These are phyloP conservation scores for Sparassis latifolia DNA, from an alignment of 1,284 basidiomycete genomes.

Conservation along the genomic window DNA sequence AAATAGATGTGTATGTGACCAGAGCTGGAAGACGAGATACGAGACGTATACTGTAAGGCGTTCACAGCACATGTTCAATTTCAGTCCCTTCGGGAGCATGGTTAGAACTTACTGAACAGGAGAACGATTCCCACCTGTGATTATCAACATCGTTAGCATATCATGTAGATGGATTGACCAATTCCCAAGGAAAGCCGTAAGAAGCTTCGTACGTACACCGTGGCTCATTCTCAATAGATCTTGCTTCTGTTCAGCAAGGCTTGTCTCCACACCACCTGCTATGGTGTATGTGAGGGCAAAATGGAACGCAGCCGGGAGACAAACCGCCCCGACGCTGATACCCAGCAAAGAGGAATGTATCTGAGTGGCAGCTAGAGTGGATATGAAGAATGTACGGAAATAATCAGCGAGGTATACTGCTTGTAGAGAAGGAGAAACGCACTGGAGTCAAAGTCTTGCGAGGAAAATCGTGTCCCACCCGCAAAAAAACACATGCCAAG, in stretches of 20 bases:
- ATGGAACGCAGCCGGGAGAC: slow-evolving; percentile 76
- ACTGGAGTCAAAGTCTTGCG: slow-evolving; percentile 75
- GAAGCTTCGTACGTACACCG: slow-evolving; percentile 45
- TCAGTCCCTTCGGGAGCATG: neutral
- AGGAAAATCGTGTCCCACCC: slow-evolving; percentile 70
- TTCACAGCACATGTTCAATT: neutral
- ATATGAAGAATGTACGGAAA: neutral
- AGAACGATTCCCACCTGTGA: slow-evolving; percentile 61
- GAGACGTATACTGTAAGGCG: slow-evolving; percentile 53
- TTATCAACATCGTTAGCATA: neutral
- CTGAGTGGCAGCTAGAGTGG: slow-evolving; percentile 58
- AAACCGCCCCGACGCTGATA: slow-evolving; percentile 72
- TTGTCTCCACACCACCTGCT: slow-evolving; percentile 17
- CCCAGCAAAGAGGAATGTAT: slow-evolving; percentile 79
- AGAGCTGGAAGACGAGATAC: slow-evolving; percentile 84
- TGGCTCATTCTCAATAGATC: slow-evolving; percentile 81
- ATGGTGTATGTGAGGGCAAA: slow-evolving; percentile 44
- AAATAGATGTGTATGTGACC: slow-evolving; percentile 81
- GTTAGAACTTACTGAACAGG: slow-evolving; percentile 47
- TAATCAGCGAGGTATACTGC: neutral
- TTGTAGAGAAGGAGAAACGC: slow-evolving; percentile 19
- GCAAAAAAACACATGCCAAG: slow-evolving; percentile 80
- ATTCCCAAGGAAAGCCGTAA: neutral
- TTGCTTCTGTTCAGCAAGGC: slow-evolving; percentile 26
- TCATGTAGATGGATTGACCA: too few relatives aligned